These are phyloP conservation scores for Ceratocystis cacaofunesta DNA, from an alignment of 2,329 filamentous ascomycete genomes.

Conservation along the genomic window DNA sequence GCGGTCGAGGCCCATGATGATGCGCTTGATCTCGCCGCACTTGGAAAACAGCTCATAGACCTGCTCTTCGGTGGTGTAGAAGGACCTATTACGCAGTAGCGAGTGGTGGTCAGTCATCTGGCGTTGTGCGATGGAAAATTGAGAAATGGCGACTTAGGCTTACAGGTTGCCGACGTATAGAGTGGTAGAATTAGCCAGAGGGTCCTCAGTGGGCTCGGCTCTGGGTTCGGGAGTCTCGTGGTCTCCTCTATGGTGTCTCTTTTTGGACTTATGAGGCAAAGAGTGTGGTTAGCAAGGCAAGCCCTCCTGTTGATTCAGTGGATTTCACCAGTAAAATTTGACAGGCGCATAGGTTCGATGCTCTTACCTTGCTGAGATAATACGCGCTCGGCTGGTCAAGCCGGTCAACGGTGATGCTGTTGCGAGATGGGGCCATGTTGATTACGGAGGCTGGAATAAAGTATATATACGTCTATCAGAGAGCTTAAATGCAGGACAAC, in stretches of 20 bases:
- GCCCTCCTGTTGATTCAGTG: background rate
- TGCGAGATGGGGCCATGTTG: slow-evolving; percentile 9
- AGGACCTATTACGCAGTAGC: slow-evolving; percentile 44
- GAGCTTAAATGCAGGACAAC: background rate
- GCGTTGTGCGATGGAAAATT: background rate
- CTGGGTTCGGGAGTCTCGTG: slow-evolving; percentile 35
- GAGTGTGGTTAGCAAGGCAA: slow-evolving; percentile 18
- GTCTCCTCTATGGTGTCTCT: slow-evolving; percentile 38
- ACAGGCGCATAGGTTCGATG: background rate
- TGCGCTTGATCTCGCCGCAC: slow-evolving; percentile 93
- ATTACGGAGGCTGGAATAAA: background rate
- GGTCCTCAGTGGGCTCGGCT: slow-evolving; percentile 45
- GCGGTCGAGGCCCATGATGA: slow-evolving; percentile 93
- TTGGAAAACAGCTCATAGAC: slow-evolving; percentile 95
- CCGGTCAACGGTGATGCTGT: slow-evolving; percentile 73
- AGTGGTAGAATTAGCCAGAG: slow-evolving; percentile 74
- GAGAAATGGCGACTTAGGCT: slow-evolving; percentile 10
- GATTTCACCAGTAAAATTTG: background rate
- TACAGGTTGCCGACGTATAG: slow-evolving; percentile 96
- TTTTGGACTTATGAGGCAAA: slow-evolving; percentile 28
- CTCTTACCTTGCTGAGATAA: slow-evolving; percentile 61
- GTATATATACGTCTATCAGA: background rate
- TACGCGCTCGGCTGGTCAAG: slow-evolving; percentile 93
- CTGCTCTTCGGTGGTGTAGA: slow-evolving; percentile 98
- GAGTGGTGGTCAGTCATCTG: slow-evolving; percentile 2